These are phyloP conservation scores for Penicillium mononematosum DNA, from an alignment of 495 filamentous ascomycete species.

Conservation along the genomic window DNA sequence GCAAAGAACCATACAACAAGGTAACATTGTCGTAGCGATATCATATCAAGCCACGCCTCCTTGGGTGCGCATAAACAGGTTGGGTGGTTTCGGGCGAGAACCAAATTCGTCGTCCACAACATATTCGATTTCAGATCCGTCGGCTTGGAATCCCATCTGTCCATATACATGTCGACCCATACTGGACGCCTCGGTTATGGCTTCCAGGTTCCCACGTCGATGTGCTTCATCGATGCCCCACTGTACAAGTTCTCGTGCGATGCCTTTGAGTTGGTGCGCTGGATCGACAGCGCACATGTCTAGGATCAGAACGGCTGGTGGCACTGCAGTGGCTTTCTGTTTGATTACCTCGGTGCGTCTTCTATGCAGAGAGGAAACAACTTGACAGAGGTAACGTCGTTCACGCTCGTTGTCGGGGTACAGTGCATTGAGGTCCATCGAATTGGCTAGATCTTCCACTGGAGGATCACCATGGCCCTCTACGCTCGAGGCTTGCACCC, in stretches of 20 bases:
- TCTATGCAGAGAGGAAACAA: slow-evolving; percentile 26
- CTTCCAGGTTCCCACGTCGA: slow-evolving; percentile 37
- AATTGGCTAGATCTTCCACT: slow-evolving; percentile 19
- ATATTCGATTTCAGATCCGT: slow-evolving; percentile 34
- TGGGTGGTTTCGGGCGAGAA: slow-evolving; percentile 25
- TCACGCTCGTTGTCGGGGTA: slow-evolving; percentile 39
- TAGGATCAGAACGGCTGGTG: slow-evolving; percentile 38
- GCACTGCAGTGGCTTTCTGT: slow-evolving; percentile 24
- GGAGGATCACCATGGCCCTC: slow-evolving; percentile 38
- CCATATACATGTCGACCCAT: slow-evolving; percentile 45
- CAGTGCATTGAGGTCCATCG: slow-evolving; percentile 28
- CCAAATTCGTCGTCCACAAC: slow-evolving; percentile 39
- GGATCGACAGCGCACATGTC: slow-evolving; percentile 44
- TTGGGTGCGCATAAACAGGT: slow-evolving; percentile 38
- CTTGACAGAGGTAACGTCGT: slow-evolving; percentile 37
- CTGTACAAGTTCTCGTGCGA: slow-evolving; percentile 37
- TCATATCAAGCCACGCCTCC: background rate
- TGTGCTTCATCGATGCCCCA: slow-evolving; percentile 43
- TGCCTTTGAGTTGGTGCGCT: slow-evolving; percentile 37
- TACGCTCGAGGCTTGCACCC: slow-evolving; percentile 33
- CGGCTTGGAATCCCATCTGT: slow-evolving; percentile 37
- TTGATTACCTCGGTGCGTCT: slow-evolving; percentile 32
- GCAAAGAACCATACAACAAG: too few relatives aligned
- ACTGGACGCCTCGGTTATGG: slow-evolving; percentile 39
- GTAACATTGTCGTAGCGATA: background rate